These are phyloP conservation scores for Ustilago crameri DNA, from an alignment of 1,284 basidiomycete species.

Conservation along the genomic window DNA sequence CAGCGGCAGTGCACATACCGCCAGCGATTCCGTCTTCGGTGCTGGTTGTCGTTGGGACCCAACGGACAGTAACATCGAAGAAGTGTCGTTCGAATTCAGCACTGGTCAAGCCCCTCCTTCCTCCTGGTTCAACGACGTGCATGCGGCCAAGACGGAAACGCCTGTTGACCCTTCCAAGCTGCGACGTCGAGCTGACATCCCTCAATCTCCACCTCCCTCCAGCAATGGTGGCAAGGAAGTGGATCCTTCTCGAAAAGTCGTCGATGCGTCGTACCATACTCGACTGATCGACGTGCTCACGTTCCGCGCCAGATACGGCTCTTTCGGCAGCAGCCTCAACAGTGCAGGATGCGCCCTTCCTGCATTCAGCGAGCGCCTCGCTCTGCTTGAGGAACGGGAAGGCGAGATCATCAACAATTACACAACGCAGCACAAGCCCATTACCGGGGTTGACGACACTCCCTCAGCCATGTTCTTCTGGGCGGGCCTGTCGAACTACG, in stretches of 20 bases:
- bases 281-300: constrained; percentile 41
- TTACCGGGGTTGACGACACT: not conserved
- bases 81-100: constrained; percentile 32
- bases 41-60: constrained; percentile 50
- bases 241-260: constrained; percentile 1
- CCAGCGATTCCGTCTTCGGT: constrained; percentile 27
- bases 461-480: constrained; percentile 46
- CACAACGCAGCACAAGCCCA: constrained; percentile 18
- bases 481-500: constrained; percentile 45
- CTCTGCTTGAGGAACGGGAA: constrained; percentile 20
- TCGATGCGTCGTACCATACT: constrained; percentile 36
- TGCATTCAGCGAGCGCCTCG: constrained; percentile 25
- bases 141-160: constrained; percentile 5
- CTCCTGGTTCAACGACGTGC: constrained; percentile 27
- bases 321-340: constrained; percentile 37
- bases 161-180: not conserved
- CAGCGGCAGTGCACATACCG: no score
- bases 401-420: constrained; percentile 38
- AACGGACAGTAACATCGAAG: constrained; percentile 30
- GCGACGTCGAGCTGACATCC: not conserved
- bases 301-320: constrained; percentile 31
- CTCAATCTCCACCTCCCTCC: not conserved
- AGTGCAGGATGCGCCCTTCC: constrained; percentile 33
- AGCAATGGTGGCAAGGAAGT: not conserved
- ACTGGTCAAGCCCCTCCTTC: constrained; percentile 43